These are phyloP conservation scores for Boletus tomentosulus DNA, from an alignment of 768 basidiomycete species.

Conservation along the genomic window DNA sequence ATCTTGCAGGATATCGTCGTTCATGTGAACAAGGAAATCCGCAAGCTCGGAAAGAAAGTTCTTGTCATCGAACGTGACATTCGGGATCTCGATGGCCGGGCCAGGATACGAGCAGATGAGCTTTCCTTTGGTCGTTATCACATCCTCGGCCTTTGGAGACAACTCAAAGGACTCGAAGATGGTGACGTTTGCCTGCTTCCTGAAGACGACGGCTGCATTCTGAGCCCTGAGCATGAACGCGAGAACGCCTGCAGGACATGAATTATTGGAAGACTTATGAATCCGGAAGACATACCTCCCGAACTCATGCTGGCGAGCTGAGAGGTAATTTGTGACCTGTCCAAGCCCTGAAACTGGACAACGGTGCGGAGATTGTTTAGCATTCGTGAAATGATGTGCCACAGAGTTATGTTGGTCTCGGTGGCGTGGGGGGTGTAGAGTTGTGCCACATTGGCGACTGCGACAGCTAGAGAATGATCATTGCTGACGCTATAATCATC, in stretches of 20 bases:
- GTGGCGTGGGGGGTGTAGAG: no score
- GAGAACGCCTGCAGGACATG: no score
- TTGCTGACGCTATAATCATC: no score
- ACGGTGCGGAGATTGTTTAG: constrained; percentile 18
- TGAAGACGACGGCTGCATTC: constrained; percentile 44
- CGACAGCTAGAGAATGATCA: no score
- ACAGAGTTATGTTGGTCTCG: constrained; percentile 19
- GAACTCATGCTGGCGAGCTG: no score
- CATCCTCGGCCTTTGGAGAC: constrained; percentile 32
- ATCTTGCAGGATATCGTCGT: constrained; percentile 31
- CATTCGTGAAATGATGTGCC: constrained; percentile 31
- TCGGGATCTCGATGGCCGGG: constrained; percentile 37
- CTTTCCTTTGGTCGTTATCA: constrained; percentile 41
- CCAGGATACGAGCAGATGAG: constrained; percentile 47
- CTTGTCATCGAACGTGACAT: constrained; percentile 24
- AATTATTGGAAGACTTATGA: no score
- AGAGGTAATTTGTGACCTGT: neutral
- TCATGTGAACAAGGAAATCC: neutral
- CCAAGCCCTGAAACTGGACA: neutral
- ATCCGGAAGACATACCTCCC: no score
- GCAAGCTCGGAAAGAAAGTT: no score
- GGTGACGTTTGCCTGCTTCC: constrained; percentile 24
- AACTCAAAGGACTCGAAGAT: constrained; percentile 46
- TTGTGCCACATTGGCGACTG: no score
- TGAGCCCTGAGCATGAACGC: constrained; percentile 41